Conservation (phyloP, 306 rosid genomes). For the Quercus aquifolioides region DNA sequence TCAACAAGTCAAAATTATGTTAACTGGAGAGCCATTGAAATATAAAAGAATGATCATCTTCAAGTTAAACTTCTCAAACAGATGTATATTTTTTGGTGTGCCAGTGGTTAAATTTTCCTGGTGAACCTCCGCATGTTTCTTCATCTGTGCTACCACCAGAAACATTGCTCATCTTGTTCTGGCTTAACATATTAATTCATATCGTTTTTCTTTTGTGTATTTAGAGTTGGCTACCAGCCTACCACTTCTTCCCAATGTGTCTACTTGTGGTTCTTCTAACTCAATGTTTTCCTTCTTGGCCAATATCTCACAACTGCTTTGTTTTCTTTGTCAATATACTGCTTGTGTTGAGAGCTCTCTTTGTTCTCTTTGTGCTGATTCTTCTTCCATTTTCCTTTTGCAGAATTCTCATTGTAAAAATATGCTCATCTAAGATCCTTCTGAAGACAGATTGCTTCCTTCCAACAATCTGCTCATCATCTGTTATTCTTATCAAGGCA, state of each 20-base stretch:
- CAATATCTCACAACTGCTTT: background rate
- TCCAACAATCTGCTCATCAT: background rate
- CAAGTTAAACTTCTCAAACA: background rate
- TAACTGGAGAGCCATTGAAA: background rate
- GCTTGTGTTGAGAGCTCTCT: background rate
- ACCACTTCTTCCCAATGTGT: background rate
- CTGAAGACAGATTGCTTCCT: background rate
- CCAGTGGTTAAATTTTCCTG: background rate
- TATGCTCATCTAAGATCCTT: background rate
- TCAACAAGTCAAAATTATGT: background rate
- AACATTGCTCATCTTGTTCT: background rate
- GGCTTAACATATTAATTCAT: background rate
- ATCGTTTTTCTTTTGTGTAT: background rate
- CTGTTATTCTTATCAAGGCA: background rate
- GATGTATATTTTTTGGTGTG: background rate
- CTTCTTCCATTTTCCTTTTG: background rate
- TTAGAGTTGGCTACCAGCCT: background rate
- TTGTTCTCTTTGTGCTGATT: constrained; percentile 13
- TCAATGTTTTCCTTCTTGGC: background rate
- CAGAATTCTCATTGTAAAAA: constrained; percentile 23
- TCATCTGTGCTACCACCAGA: background rate
- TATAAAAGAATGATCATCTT: background rate
- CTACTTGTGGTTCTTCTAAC: background rate
- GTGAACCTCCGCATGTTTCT: background rate
- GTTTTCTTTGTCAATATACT: too few species aligned